Conservation (phyloP, 345 rosid species). For the Populus deltoides region DNA sequence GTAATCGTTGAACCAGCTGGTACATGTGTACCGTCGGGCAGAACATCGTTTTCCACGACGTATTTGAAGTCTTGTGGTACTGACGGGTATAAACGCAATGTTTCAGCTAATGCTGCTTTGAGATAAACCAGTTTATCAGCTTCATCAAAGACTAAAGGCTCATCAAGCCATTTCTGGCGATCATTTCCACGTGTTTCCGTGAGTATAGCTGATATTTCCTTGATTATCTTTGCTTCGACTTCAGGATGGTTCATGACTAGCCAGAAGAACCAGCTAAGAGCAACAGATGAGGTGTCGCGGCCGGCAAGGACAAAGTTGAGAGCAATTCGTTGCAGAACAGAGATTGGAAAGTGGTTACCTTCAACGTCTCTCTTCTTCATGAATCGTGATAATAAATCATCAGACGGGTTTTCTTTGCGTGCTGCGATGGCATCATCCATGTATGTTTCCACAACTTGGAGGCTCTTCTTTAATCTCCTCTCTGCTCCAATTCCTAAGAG, state of each 20-base stretch:
- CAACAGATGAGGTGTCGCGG: conserved; percentile 88
- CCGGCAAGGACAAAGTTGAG: conserved; percentile 90
- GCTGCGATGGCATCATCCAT: conserved; percentile 67
- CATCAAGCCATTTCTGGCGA: conserved; percentile 56
- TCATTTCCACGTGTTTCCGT: conserved; percentile 62
- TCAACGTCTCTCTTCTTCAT: conserved; percentile 66
- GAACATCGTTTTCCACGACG: conserved; percentile 62
- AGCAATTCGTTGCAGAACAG: conserved; percentile 79
- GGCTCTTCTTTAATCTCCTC: conserved; percentile 48
- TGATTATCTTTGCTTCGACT: conserved; percentile 61
- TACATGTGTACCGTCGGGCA: conserved; percentile 72
- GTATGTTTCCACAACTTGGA: conserved; percentile 57
- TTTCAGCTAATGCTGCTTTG: conserved; percentile 84
- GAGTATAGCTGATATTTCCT: conserved; percentile 57
- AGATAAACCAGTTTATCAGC: conserved; percentile 70
- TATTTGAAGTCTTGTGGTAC: conserved; percentile 86
- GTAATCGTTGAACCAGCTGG: conserved; percentile 87
- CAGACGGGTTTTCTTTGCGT: conserved; percentile 68
- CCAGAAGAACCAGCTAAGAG: conserved; percentile 96
- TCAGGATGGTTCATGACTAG: conserved; percentile 66
- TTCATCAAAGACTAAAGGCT: conserved; percentile 74
- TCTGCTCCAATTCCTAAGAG: conserved; percentile 59
- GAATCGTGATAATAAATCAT: conserved; percentile 78
- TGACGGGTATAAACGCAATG: conserved; percentile 86
- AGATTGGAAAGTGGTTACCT: conserved; percentile 53